These are phyloP conservation scores for Mimosa bimucronata DNA, from an alignment of 306 rosid species.

Conservation along the genomic window DNA sequence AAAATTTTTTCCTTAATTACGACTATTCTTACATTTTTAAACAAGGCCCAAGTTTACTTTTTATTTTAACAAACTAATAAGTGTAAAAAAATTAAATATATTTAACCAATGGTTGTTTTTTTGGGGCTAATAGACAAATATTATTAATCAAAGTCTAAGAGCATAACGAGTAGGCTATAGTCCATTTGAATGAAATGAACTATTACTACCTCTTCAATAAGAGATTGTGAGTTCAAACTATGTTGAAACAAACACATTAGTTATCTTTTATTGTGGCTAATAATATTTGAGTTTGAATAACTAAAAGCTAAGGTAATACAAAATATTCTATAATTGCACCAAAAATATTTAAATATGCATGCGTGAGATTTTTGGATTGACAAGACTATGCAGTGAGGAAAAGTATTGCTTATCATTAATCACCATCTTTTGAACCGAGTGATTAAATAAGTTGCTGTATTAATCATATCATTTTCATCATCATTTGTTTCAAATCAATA, in stretches of 20 bases:
- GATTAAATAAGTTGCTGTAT: not conserved
- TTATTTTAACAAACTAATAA: not conserved
- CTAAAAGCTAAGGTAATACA: not conserved
- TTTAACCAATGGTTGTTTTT: not conserved
- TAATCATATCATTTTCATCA: not conserved
- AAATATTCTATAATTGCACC: not conserved
- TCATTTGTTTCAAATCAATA: conserved; percentile 2
- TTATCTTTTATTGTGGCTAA: too few species aligned
- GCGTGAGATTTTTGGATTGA: not conserved
- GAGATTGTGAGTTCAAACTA: too few species aligned
- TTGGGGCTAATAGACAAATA: too few species aligned
- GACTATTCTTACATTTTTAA: not conserved
- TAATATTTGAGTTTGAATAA: not conserved
- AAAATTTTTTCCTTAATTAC: too few species aligned
- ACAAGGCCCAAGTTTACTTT: not conserved
- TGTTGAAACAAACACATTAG: too few species aligned
- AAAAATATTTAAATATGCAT: not conserved
- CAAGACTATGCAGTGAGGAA: not conserved
- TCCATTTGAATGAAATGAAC: too few species aligned
- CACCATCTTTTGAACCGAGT: not conserved
- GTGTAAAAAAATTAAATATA: not conserved
- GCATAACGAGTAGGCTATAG: too few species aligned
- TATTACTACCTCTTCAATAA: too few species aligned
- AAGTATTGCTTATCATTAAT: not conserved
- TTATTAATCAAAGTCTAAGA: too few species aligned